A percentile compares a stretch with the other conserved stretches of the same genome.
These are phyloP conservation scores for Aspergillus felis DNA, from an alignment of 2,329 filamentous ascomycete species.

Conservation along the genomic window DNA sequence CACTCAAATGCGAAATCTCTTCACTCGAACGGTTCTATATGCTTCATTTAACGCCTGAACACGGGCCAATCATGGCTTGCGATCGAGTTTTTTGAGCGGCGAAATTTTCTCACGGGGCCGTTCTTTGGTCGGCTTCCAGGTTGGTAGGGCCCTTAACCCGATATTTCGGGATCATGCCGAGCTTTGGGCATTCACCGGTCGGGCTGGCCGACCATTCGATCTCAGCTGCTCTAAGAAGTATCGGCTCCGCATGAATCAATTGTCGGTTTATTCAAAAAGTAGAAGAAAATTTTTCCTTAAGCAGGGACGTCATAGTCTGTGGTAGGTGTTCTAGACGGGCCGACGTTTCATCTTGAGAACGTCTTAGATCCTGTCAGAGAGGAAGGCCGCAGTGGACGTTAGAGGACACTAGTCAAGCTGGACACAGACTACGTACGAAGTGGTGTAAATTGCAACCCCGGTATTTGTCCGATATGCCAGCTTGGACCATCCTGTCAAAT, in stretches of 20 bases:
- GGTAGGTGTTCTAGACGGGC: background rate
- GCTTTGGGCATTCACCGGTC: background rate
- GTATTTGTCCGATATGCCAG: background rate
- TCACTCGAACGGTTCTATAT: background rate
- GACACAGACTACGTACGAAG: too few relatives aligned
- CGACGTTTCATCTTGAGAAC: too few relatives aligned
- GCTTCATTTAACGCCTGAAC: background rate
- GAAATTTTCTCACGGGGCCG: background rate
- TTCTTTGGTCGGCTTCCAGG: background rate
- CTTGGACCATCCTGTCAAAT: background rate
- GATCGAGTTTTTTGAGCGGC: background rate
- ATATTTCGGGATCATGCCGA: constrained; percentile 8
- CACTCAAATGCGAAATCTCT: background rate
- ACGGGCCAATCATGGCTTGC: background rate
- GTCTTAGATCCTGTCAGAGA: too few relatives aligned
- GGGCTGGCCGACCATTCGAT: background rate
- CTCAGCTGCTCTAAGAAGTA: background rate
- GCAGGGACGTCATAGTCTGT: background rate
- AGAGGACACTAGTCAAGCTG: background rate
- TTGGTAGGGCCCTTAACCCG: background rate
- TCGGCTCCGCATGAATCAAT: background rate
- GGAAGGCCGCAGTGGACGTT: too few relatives aligned
- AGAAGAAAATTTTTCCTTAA: background rate
- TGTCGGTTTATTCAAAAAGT: background rate
- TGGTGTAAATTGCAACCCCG: too few relatives aligned